Evolutionary conservation across 805 yeast genomes (phyloP).

Genomic region (Candida orba): DNA sequence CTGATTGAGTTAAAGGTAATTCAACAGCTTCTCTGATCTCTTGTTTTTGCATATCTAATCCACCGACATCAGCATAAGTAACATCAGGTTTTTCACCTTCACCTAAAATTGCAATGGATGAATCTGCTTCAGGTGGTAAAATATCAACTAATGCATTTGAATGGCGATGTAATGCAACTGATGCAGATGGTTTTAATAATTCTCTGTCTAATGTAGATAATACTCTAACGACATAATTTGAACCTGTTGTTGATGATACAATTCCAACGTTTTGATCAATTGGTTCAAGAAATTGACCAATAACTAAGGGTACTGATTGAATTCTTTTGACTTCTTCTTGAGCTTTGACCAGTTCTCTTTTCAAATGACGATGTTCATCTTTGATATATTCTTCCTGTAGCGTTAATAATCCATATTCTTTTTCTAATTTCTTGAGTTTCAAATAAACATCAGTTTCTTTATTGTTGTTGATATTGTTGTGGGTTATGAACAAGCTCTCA

Average conservation of each 20-base stretch:
- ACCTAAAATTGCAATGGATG: conserved; percentile 89
- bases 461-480: conserved; percentile 8
- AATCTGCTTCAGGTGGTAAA: conserved; percentile 97
- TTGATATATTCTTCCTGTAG: conserved; percentile 96
- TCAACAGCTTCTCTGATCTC: conserved; percentile 99
- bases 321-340: conserved; percentile 98
- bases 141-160: conserved; percentile 97
- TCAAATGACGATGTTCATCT: conserved; percentile 95
- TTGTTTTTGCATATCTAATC: conserved; percentile 97
- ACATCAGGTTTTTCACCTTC: conserved; percentile 90
- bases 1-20: conserved; percentile 91
- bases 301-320: conserved; percentile 94
- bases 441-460: conserved; percentile 64
- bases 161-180: conserved; percentile 97
- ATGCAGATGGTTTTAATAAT: conserved; percentile 85
- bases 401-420: conserved; percentile 75
- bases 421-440: conserved; percentile 80
- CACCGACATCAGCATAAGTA: conserved; percentile 97
- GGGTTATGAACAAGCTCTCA: conserved; percentile 20
- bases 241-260: conserved; percentile 95
- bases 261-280: conserved; percentile 95
- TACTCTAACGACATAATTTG: conserved; percentile 93
- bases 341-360: conserved; percentile 89
- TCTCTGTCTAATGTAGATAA: conserved; percentile 93
- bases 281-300: conserved; percentile 97